phyloP scores from a whole-genome alignment of 2,329 filamentous ascomycete species.

The Talaromyces sp. region DNA sequence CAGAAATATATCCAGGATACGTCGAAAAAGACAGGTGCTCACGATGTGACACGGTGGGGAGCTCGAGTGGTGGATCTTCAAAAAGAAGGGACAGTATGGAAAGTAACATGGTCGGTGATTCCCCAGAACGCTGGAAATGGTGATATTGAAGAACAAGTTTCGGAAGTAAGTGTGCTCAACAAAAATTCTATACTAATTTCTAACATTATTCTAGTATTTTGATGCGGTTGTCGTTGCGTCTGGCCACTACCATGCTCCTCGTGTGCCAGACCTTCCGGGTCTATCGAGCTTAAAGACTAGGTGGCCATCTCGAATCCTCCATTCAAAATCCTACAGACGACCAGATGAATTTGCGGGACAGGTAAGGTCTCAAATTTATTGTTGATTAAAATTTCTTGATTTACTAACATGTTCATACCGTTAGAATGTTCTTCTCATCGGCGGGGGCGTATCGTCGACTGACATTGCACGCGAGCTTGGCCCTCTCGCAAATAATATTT shows the following conservation, averaged over 20 bases:
- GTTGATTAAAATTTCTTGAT: constrained; percentile 29
- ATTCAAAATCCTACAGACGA: constrained; percentile 48
- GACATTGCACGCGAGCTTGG: constrained; percentile 52
- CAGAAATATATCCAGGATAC: constrained; percentile 58
- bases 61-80: constrained; percentile 52
- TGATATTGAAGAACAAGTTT: neutral
- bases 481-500: constrained; percentile 38
- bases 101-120: constrained; percentile 38
- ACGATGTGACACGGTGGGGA: constrained; percentile 47
- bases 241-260: constrained; percentile 49
- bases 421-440: constrained; percentile 52
- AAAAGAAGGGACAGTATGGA: constrained; percentile 48
- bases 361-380: constrained; percentile 28
- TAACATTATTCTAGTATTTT: constrained; percentile 37
- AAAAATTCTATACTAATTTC: no score
- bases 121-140: constrained; percentile 25
- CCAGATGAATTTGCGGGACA: constrained; percentile 48
- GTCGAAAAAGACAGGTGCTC: constrained; percentile 45
- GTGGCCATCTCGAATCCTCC: constrained; percentile 42
- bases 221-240: constrained; percentile 50
- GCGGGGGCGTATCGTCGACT: constrained; percentile 50
- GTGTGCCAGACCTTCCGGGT: constrained; percentile 45
- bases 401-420: constrained; percentile 19
- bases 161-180: no score
- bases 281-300: constrained; percentile 40